phyloP scores from a whole-genome alignment of 768 basidiomycete species.

The Vararia minispora region DNA sequence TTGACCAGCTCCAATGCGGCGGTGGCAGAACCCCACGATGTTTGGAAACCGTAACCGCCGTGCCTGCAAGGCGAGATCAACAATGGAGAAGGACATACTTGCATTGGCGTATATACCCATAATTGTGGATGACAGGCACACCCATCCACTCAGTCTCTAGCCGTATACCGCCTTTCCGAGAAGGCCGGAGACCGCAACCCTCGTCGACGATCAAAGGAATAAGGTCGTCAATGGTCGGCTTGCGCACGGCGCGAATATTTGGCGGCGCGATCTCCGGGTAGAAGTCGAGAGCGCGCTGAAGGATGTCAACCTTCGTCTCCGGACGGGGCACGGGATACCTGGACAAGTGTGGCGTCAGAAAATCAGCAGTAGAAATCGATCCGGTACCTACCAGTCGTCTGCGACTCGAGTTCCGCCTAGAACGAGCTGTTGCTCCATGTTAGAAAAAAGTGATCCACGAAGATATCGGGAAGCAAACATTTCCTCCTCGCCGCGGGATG shows the following conservation, averaged over 20 bases:
- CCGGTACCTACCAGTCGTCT: slow-evolving; percentile 44
- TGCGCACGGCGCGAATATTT: slow-evolving; percentile 14
- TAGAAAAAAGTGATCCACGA: no score
- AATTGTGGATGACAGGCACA: slow-evolving; percentile 46
- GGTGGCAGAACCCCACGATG: slow-evolving; percentile 54
- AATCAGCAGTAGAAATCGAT: no score
- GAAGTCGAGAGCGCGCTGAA: slow-evolving; percentile 30
- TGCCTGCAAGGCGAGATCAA: slow-evolving; percentile 28
- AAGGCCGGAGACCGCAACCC: slow-evolving; percentile 55
- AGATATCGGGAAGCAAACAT: no score
- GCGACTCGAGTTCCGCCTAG: slow-evolving; percentile 48
- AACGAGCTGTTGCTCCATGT: slow-evolving; percentile 40
- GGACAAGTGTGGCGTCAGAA: background rate
- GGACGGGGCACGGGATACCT: slow-evolving; percentile 59
- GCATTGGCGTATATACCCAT: slow-evolving; percentile 35
- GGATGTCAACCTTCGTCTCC: slow-evolving; percentile 49
- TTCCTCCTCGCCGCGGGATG: slow-evolving; percentile 49
- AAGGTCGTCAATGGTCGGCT: slow-evolving; percentile 27
- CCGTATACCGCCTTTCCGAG: slow-evolving; percentile 55
- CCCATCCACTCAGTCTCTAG: slow-evolving; percentile 37
- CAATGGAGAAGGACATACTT: background rate
- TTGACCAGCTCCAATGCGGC: slow-evolving; percentile 38
- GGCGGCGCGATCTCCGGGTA: slow-evolving; percentile 23
- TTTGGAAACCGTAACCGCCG: slow-evolving; percentile 50
- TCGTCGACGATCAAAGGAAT: slow-evolving; percentile 27